Base-by-base conservation (phyloP, 164 flowering plant genomes). In the Dillenia turbinata region DNA sequence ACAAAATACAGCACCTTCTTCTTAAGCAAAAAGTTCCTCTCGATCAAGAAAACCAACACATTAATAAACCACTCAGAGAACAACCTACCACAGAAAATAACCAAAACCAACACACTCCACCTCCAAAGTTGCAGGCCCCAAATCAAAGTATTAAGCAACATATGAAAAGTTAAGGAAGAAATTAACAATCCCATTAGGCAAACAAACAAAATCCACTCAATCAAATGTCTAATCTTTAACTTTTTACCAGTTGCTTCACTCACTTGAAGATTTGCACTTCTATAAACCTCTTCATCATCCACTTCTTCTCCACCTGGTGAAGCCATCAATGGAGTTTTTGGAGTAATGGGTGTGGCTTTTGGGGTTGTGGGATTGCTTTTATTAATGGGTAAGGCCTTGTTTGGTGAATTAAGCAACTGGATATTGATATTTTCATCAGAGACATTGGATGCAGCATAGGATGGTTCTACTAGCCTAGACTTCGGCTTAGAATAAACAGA, bases 1-100 rank as follows among this genome's bases (percentile, higher is more conserved):
- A 86, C 86, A 56, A 92, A 92, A 64, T 92, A 92, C 53, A 92
- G 52, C 61, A 88, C 91, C 69, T 86, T 87, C 72, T 76, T 85
- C 74, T 68, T 80, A 9, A 83, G 75, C 77, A 92, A 52, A 60
- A 79, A 88, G 61, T 90, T 86, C 73, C 67, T 71, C 63, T 90
- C 93, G 60, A 90, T 79, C 74, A 85, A 63, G 78, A 83, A 83
- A 52, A 85, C 87, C 19, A 83, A 13, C n/a, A 79, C 8, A 50
- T 71, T 75, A 12, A 78, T 74, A n/a, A 77, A 70, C 93, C 95
- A 88, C 52, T 72, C 84, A 0, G 93, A 61, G 43, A 90, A 57
- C 72, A 92, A 57, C 45, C 85, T 64, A 12, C 96, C 98, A 22
- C 86, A 82, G 54, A 88, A 71, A 6, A 86, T 77, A 0, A 90